A percentile compares a stretch with the other conserved stretches of the same genome.
phyloP scores from a whole-genome alignment of 228 moss, liverwort and hornwort genomes.

The Sphagnum fallax region DNA sequence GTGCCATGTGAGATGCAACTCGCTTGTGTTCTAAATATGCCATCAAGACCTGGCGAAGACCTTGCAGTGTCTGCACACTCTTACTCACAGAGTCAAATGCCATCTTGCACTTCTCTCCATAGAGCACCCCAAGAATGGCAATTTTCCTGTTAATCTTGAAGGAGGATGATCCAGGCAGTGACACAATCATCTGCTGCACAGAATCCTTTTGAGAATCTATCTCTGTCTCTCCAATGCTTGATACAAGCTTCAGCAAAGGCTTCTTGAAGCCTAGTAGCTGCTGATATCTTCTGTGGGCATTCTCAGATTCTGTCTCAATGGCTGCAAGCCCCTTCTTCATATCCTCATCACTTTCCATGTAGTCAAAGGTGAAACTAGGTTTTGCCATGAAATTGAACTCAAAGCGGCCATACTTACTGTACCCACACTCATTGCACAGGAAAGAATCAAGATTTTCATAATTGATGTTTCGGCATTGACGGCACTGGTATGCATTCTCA shows the following conservation, averaged over 20 bases:
- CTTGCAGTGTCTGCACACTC: constrained; percentile 96
- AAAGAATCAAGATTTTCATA: constrained; percentile 98
- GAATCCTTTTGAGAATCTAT: constrained; percentile 97
- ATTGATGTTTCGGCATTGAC: constrained; percentile 98
- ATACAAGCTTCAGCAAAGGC: constrained; percentile 94
- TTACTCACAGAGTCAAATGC: constrained; percentile 99
- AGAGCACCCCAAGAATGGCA: constrained; percentile 94
- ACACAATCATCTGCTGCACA: constrained; percentile 95
- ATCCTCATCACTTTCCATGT: constrained; percentile 97
- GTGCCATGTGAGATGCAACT: constrained; percentile 31
- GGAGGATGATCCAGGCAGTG: constrained; percentile 82
- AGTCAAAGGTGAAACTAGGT: constrained; percentile 93
- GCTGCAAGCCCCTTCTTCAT: constrained; percentile 97
- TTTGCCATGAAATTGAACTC: constrained; percentile 99
- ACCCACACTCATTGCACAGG: constrained; percentile 98
- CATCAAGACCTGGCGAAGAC: constrained; percentile 89
- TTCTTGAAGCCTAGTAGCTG: constrained; percentile 96
- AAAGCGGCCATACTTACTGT: constrained; percentile 96
- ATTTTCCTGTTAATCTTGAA: constrained; percentile 98
- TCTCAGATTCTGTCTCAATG: constrained; percentile 96
- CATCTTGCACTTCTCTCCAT: constrained; percentile 99
- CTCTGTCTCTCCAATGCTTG: constrained; percentile 94
- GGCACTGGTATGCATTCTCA: constrained; percentile 99
- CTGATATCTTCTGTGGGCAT: constrained; percentile 97
- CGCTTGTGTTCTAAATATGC: constrained; percentile 85